phyloP scores from a whole-genome alignment of 495 filamentous ascomycete species.

The Massariosphaeria phaeospora region DNA sequence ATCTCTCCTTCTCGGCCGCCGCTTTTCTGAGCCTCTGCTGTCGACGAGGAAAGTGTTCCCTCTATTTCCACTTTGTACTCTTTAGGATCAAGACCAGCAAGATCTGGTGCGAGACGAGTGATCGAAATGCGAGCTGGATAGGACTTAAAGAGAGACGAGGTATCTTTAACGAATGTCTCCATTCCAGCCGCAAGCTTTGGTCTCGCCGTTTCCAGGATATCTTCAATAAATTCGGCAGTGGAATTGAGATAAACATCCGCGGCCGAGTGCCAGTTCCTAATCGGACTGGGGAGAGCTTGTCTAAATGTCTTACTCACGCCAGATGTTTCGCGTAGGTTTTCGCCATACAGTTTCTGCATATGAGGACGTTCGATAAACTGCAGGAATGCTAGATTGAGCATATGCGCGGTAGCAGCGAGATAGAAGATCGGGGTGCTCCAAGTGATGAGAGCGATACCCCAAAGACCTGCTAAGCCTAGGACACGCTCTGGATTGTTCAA shows the following conservation, averaged over 20 bases:
- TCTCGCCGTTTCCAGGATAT: slow-evolving; percentile 80
- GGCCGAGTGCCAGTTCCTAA: slow-evolving; percentile 69
- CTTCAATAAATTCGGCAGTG: slow-evolving; percentile 81
- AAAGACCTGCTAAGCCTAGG: slow-evolving; percentile 89
- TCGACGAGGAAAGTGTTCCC: slow-evolving; percentile 53
- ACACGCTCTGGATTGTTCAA: slow-evolving; percentile 96
- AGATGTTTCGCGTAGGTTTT: slow-evolving; percentile 74
- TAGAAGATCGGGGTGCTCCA: slow-evolving; percentile 77
- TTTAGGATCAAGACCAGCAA: slow-evolving; percentile 76
- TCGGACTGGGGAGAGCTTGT: slow-evolving; percentile 77
- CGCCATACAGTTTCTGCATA: slow-evolving; percentile 97
- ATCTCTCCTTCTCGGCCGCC: slow-evolving; percentile 51
- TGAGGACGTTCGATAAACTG: slow-evolving; percentile 92
- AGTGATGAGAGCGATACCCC: slow-evolving; percentile 91
- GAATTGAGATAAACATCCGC: slow-evolving; percentile 83
- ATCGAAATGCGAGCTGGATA: slow-evolving; percentile 87
- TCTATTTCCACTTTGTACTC: slow-evolving; percentile 75
- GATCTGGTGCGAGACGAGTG: slow-evolving; percentile 70
- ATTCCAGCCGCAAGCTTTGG: slow-evolving; percentile 84
- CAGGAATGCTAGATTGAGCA: slow-evolving; percentile 80
- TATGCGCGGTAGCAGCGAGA: slow-evolving; percentile 78
- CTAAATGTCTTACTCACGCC: slow-evolving; percentile 87
- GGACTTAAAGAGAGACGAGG: slow-evolving; percentile 78
- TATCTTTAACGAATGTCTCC: slow-evolving; percentile 80
- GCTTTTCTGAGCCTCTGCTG: slow-evolving; percentile 44